phyloP scores from a whole-genome alignment of 2,329 filamentous ascomycete species.

The Pestalotiopsis sp. region DNA sequence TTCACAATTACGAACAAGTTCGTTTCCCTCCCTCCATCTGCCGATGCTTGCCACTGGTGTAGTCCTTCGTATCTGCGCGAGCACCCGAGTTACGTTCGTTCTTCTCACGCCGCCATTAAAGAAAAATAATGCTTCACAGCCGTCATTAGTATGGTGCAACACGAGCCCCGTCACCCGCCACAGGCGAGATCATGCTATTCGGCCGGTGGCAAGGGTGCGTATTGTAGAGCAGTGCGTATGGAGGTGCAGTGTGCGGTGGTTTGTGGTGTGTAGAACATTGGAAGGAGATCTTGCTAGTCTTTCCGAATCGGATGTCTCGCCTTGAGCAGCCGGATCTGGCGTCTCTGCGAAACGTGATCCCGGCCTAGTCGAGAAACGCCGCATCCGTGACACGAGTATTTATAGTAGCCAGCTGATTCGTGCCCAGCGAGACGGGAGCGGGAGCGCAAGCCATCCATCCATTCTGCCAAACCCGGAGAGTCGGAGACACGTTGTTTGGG shows the following conservation, averaged over 20 bases:
- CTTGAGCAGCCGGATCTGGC: slow-evolving; percentile 7
- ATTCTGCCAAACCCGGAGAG: no score
- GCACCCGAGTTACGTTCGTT: not conserved
- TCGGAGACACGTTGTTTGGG: not conserved
- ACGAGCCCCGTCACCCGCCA: not conserved
- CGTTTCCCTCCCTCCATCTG: not conserved
- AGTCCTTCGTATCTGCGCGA: not conserved
- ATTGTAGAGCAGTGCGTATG: not conserved
- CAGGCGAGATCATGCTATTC: not conserved
- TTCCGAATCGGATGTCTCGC: slow-evolving; percentile 2
- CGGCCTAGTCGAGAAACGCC: slow-evolving; percentile 6
- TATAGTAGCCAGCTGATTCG: slow-evolving; percentile 9
- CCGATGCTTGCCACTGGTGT: not conserved
- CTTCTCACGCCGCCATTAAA: not conserved
- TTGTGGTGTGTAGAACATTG: not conserved
- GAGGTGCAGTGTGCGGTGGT: not conserved
- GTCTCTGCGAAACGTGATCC: not conserved
- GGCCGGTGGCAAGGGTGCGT: not conserved
- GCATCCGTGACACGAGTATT: slow-evolving; percentile 4
- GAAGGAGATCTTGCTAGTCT: not conserved
- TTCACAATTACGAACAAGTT: not conserved
- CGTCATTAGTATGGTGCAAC: not conserved
- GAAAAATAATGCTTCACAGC: not conserved
- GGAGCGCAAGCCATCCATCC: not conserved
- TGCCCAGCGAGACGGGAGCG: not conserved